These are phyloP conservation scores for Erodium texanum DNA, from an alignment of 441 rosid species.

Conservation along the genomic window DNA sequence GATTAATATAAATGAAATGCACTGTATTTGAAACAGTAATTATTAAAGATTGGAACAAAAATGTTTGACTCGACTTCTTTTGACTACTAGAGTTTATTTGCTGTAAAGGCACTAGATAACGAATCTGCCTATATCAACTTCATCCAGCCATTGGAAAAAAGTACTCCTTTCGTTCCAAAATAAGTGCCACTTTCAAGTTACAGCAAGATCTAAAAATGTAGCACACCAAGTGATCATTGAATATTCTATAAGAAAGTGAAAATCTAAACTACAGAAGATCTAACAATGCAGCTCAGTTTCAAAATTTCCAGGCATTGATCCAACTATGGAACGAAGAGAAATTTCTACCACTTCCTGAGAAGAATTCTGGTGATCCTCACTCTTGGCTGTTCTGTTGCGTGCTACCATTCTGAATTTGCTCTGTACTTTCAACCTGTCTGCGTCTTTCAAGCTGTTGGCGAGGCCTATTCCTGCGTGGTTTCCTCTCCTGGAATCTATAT, in stretches of 20 bases:
- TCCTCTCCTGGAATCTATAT: slow-evolving; percentile 52
- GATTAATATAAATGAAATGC: background rate
- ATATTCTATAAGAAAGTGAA: too few species aligned
- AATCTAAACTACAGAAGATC: too few species aligned
- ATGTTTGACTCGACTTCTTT: too few species aligned
- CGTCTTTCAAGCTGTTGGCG: slow-evolving; percentile 41
- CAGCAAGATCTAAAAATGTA: too few species aligned
- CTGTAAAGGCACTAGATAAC: too few species aligned
- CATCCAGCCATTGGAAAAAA: too few species aligned
- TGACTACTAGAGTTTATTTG: background rate
- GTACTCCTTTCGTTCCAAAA: too few species aligned
- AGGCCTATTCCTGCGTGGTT: slow-evolving; percentile 41
- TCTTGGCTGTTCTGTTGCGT: slow-evolving; percentile 8
- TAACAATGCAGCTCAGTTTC: background rate
- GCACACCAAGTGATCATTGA: background rate
- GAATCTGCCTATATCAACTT: too few species aligned
- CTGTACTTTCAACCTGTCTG: slow-evolving; percentile 67
- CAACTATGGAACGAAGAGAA: background rate
- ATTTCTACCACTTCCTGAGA: background rate
- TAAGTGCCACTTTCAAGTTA: too few species aligned
- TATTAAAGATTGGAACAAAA: too few species aligned
- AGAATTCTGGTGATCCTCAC: background rate
- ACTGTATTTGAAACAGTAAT: too few species aligned
- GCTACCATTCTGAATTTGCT: slow-evolving; percentile 19
- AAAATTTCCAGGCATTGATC: background rate